A percentile compares a stretch with the other conserved stretches of the same genome.
phyloP scores from a whole-genome alignment of 176 grass and related monocot species.

The Oryza officinalis region DNA sequence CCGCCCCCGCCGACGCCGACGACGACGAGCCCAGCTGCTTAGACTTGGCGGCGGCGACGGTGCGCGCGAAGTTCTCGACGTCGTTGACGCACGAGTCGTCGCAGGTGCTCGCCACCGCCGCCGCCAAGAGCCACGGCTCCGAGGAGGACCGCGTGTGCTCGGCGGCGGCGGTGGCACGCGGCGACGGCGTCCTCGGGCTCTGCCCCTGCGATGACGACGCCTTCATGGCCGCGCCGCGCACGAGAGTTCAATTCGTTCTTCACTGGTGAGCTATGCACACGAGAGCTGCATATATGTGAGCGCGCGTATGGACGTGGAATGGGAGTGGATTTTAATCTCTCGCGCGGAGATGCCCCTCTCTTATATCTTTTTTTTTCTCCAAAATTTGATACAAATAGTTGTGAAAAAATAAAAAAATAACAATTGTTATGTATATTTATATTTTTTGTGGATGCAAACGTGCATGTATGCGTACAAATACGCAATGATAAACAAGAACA shows the following conservation, averaged over 20 bases:
- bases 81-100: conserved; percentile 73
- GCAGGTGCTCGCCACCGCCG: conserved; percentile 9
- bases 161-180: conserved; percentile 3
- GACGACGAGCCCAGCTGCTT: conserved; percentile 44
- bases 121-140: conserved; percentile 43
- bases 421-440: no score
- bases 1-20: not conserved
- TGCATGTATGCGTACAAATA: not conserved
- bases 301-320: no score
- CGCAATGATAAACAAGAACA: not conserved
- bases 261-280: no score
- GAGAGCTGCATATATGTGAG: not conserved
- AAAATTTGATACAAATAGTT: no score
- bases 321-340: no score
- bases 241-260: no score
- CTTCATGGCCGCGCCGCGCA: conserved; percentile 40
- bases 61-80: conserved; percentile 73
- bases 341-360: no score
- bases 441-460: no score
- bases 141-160: conserved; percentile 36
- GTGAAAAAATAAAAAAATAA: no score
- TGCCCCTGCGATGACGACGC: conserved; percentile 48
- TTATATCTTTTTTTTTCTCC: no score
- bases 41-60: conserved; percentile 69
- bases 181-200: conserved; percentile 52